A percentile compares a stretch with the other conserved stretches of the same genome.
phyloP scores from a whole-genome alignment of 1,284 basidiomycete genomes.

The Heterobasidion occidentale region DNA sequence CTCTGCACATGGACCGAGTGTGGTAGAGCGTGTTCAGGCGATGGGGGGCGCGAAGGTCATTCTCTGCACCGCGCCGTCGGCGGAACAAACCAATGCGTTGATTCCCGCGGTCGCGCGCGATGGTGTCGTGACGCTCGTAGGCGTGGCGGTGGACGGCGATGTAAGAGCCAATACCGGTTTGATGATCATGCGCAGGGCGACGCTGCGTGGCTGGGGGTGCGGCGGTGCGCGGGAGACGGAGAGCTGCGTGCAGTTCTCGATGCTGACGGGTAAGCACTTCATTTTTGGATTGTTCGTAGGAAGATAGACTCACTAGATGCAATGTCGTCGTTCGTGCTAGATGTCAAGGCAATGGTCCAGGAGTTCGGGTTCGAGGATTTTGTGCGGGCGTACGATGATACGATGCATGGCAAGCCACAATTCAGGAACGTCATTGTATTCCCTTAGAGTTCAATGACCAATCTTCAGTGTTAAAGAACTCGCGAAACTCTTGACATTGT shows the following conservation, averaged over 20 bases:
- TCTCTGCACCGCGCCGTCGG: slow-evolving; percentile 18
- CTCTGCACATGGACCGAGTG: slow-evolving; percentile 12
- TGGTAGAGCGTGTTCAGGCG: slow-evolving; percentile 15
- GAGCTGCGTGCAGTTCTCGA: slow-evolving; percentile 6
- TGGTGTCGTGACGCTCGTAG: slow-evolving; percentile 16
- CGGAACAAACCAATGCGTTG: slow-evolving; percentile 12
- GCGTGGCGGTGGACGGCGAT: slow-evolving; percentile 12
- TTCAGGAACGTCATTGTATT: slow-evolving; percentile 13
- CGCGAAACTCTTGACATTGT: too few species aligned
- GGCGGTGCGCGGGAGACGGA: slow-evolving; percentile 10
- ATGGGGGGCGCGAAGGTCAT: slow-evolving; percentile 21
- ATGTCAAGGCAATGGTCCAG: slow-evolving; percentile 9
- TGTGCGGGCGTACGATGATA: slow-evolving; percentile 7
- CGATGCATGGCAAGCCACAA: slow-evolving; percentile 3
- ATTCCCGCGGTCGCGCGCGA: slow-evolving; percentile 16
- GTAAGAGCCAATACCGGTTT: slow-evolving; percentile 12
- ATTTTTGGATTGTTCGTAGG: too few species aligned
- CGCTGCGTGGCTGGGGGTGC: slow-evolving; percentile 13
- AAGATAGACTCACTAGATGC: not conserved
- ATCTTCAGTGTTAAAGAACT: too few species aligned
- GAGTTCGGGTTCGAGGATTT: slow-evolving; percentile 7
- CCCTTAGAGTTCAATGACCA: not conserved
- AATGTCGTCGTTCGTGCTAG: not conserved
- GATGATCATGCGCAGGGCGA: slow-evolving; percentile 13
- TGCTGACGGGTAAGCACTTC: slow-evolving; percentile 1